Conservation (phyloP, 345 rosid species). For the Populus ilicifolia region DNA sequence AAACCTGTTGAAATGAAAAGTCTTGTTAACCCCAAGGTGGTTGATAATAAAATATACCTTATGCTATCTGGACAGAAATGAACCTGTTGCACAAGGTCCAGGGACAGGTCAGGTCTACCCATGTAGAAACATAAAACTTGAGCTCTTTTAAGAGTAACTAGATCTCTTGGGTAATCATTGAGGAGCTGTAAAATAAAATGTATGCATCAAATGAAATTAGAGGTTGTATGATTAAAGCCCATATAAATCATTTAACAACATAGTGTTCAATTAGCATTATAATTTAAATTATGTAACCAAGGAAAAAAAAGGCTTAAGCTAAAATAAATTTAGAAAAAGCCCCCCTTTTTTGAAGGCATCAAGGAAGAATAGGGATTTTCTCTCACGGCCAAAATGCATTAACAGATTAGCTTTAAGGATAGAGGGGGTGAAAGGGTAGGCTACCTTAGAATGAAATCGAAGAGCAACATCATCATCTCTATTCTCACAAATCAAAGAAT, state of each 20-base stretch:
- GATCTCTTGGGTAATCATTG: slow-evolving; percentile 64
- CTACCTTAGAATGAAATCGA: slow-evolving; percentile 61
- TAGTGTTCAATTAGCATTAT: not conserved
- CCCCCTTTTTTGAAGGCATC: not conserved
- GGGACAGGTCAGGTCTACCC: slow-evolving; percentile 62
- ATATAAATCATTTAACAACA: not conserved
- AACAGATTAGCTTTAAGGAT: not conserved
- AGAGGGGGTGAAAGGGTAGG: not conserved
- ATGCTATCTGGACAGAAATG: slow-evolving; percentile 7
- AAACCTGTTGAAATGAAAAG: slow-evolving; percentile 43
- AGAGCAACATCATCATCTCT: slow-evolving; percentile 71
- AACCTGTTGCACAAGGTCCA: slow-evolving; percentile 68
- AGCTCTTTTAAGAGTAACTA: slow-evolving; percentile 68
- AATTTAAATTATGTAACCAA: not conserved
- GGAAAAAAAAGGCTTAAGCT: not conserved
- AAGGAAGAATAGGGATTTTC: too few relatives aligned
- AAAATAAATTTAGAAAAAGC: too few relatives aligned
- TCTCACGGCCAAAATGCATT: not conserved
- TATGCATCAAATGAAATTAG: slow-evolving; percentile 5
- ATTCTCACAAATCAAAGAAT: slow-evolving; percentile 48
- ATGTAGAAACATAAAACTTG: slow-evolving; percentile 70
- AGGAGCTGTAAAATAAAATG: slow-evolving; percentile 52
- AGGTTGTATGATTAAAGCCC: not conserved
- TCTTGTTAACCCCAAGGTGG: not conserved
- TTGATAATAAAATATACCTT: not conserved